Base-by-base conservation (phyloP, 2,329 filamentous ascomycete genomes). In the Paraphaeosphaeria minitans region DNA sequence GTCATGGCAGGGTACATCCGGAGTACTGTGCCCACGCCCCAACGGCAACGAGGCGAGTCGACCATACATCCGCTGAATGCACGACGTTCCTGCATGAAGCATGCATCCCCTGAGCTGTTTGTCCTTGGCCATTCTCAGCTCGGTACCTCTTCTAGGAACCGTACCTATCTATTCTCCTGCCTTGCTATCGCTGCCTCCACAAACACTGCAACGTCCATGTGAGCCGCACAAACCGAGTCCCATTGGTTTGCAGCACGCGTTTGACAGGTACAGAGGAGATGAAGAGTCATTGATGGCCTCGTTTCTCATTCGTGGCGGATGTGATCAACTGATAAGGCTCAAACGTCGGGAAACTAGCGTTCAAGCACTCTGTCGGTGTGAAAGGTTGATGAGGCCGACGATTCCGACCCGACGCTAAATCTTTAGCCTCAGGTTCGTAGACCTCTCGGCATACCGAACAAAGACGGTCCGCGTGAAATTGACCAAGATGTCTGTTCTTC, bases 341-440 rank as follows among this genome's bases (percentile, higher is more conserved):
- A n/a, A 49, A 29, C 13, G 10, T 29, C 9, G 29, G 27, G 24
- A 24, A 42, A 27, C 29, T 24, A 47, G 33, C 55, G 35, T 52
- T 45, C 49, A 39, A 50, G 46, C 49, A 33, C 5, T 27, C n/a
- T 29, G 29, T 58, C 51, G 42, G 45, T 10, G 8, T 45, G 27
- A 39, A 27, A 22, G 39, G 22, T 22, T 12, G 37, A 33, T 22
- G 51, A 24, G 16, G 43, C 46, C 43, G 43, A 53, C 43, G 29
- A 19, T 41, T 24, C 47, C 56, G 56, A 51, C 37, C 54, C 50
- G 50, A 39, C 46, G 56, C 56, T 58, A 58, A 27, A 37, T 19
- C 19, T 48, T 54, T 58, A 54, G 51, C 51, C 51, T 55, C 56
- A 22, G 19, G 29, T 22, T 35, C 33, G 37, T 58, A 35, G 27